Percentiles rank a stretch among this genome's conserved stretches.
Conservation (phyloP, 345 rosid species). For the Boechera retrofracta region DNA sequence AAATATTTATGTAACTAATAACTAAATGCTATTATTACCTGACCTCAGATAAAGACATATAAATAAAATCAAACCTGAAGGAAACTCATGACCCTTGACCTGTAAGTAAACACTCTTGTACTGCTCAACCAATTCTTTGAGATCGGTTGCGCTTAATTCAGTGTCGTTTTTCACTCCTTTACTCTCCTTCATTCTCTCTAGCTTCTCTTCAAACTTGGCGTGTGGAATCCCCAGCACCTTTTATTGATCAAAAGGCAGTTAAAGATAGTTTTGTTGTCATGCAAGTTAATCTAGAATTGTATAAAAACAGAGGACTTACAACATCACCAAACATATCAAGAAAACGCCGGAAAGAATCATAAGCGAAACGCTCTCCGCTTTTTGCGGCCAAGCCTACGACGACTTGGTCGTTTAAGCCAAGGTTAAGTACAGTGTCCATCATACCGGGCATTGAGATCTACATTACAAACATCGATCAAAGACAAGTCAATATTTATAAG, state of each 20-base stretch:
- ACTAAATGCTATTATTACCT: neutral
- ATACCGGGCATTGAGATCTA: slow-evolving; percentile 98
- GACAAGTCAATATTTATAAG: neutral
- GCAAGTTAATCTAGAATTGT: neutral
- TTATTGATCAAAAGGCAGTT: slow-evolving; percentile 12
- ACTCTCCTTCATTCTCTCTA: slow-evolving; percentile 66
- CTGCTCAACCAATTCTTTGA: slow-evolving; percentile 78
- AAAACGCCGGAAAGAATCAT: slow-evolving; percentile 90
- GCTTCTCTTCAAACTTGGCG: slow-evolving; percentile 74
- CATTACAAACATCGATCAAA: slow-evolving; percentile 12
- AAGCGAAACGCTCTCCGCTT: slow-evolving; percentile 92
- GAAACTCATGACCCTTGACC: slow-evolving; percentile 72
- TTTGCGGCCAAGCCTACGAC: slow-evolving; percentile 71
- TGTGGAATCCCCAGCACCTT: slow-evolving; percentile 94
- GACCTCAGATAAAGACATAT: neutral
- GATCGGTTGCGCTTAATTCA: slow-evolving; percentile 72
- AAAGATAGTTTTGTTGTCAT: neutral
- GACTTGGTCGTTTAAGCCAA: slow-evolving; percentile 88
- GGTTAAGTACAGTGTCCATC: slow-evolving; percentile 99
- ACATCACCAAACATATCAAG: slow-evolving; percentile 94
- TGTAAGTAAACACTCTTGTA: slow-evolving; percentile 78
- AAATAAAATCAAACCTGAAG: slow-evolving; percentile 62
- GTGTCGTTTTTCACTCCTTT: slow-evolving; percentile 77
- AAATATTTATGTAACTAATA: neutral
- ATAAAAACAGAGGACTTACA: slow-evolving; percentile 58